Base-by-base conservation (phyloP, 2,329 filamentous ascomycete species). In the Cladophialophora carrionii region DNA sequence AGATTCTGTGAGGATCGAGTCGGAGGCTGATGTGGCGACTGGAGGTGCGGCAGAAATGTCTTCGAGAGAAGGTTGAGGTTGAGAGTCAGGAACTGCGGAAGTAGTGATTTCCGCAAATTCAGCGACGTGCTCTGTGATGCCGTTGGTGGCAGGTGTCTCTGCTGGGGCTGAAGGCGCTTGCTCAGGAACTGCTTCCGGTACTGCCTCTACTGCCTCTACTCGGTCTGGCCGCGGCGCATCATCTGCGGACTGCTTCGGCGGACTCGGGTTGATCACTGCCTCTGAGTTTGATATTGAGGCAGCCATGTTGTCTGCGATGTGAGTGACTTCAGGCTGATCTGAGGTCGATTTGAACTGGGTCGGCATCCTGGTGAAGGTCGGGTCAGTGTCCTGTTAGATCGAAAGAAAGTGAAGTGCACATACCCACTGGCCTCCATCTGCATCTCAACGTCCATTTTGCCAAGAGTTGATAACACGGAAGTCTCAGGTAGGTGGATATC, bases 401-500 rank as follows among this genome's bases (percentile, higher is more conserved):
- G 4, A 37, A 53, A 22, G 4, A 60, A 51, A 17, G 37, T 56
- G 41, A 64, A 66, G 34, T 26, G 20, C 14, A 67, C 69, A 61
- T 64, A 72, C 70, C 70, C 69, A 49, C 70, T 67, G 41, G 70
- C 61, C 65, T 71, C 69, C 60, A 71, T 64, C 57, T 70, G 67
- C 63, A 68, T 66, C 59, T 72, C 69, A 29, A 72, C 69, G 51
- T 72, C 69, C 70, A 72, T 72, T 31, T 57, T 68, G 64, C 51
- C 56, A 66, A 67, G 57, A 65, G 29, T 24, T 59, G 52, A 53
- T 32, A 31, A 17, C 22, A 41, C 31, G 53, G 43, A 55, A 41
- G 54, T 34, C 34, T 43, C 46, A 53, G 32, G 14, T 37, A 51
- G 56, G 48, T 32, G 60, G 57, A 66, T 53, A 58, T 69, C 65